A percentile compares a stretch with the other conserved stretches of the same genome.
These are phyloP conservation scores for Capsicum chinense DNA, from an alignment of 257 asterid genomes.

Conservation along the genomic window DNA sequence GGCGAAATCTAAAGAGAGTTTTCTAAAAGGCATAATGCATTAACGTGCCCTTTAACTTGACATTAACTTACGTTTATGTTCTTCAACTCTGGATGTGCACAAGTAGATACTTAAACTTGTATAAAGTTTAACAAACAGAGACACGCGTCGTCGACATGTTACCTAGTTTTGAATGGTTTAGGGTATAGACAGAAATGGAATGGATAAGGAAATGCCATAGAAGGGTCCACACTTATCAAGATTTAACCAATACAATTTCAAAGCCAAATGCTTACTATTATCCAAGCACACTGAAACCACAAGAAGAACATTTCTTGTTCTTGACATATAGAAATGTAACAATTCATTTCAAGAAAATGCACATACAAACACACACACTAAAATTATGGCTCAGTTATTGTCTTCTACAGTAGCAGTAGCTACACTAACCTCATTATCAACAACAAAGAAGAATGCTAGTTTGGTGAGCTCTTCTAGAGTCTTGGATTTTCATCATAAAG, in stretches of 20 bases:
- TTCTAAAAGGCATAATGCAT: no score
- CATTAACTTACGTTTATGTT: no score
- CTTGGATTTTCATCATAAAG: constrained; percentile 34
- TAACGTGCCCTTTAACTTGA: no score
- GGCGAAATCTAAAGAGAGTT: no score
- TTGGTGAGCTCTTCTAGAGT: constrained; percentile 31
- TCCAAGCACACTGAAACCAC: constrained; percentile 21
- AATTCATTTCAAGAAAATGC: constrained; percentile 35
- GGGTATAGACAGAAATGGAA: not conserved
- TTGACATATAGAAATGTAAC: constrained; percentile 37
- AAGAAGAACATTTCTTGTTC: constrained; percentile 21
- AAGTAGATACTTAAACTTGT: no score
- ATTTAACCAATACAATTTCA: constrained; percentile 59
- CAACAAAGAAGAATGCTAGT: constrained; percentile 39
- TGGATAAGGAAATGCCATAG: not conserved
- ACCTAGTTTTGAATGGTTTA: no score
- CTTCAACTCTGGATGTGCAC: no score
- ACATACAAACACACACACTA: not conserved
- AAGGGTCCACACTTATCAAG: constrained; percentile 67
- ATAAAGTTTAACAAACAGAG: no score
- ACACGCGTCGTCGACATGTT: no score
- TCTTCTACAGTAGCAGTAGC: constrained; percentile 43
- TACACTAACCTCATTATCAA: constrained; percentile 41
- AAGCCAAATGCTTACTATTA: not conserved
- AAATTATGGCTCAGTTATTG: constrained; percentile 54